Conservation (phyloP, 331 rosid species). For the Prunus yedoensis region DNA sequence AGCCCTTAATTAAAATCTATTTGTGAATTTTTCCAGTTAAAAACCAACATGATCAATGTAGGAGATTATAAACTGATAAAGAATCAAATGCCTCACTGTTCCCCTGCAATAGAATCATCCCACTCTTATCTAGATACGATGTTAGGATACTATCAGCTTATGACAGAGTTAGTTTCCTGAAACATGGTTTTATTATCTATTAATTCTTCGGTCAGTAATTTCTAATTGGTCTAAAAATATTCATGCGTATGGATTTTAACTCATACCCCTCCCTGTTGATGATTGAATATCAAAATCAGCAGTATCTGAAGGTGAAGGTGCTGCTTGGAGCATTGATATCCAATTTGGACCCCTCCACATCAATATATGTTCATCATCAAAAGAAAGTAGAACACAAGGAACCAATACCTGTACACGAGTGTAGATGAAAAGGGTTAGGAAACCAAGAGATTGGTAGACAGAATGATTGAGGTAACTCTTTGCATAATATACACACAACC, state of each 20-base stretch:
- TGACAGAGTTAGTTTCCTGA: not conserved
- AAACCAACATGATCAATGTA: not conserved
- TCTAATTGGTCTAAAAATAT: not conserved
- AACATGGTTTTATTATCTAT: not conserved
- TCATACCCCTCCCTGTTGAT: conserved; percentile 15
- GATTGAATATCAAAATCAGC: conserved; percentile 31
- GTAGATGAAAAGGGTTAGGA: conserved; percentile 22
- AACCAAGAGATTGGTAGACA: not conserved
- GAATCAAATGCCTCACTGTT: not conserved
- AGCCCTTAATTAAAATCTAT: not conserved
- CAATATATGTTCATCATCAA: conserved; percentile 80
- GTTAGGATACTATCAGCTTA: conserved; percentile 12
- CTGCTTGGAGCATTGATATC: conserved; percentile 52
- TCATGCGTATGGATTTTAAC: conserved; percentile 12
- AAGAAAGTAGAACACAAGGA: conserved; percentile 89
- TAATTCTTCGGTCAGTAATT: not conserved
- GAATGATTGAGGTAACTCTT: conserved; percentile 17
- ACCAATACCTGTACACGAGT: conserved; percentile 72
- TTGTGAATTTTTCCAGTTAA: not conserved
- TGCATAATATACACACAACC: conserved; percentile 6
- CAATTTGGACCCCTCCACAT: conserved; percentile 85
- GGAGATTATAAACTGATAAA: not conserved
- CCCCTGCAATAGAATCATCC: not conserved
- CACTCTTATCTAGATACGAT: not conserved
- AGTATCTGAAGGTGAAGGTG: conserved; percentile 35